Conservation (phyloP, 2,329 filamentous ascomycete genomes). For the Epichloe sp. region DNA sequence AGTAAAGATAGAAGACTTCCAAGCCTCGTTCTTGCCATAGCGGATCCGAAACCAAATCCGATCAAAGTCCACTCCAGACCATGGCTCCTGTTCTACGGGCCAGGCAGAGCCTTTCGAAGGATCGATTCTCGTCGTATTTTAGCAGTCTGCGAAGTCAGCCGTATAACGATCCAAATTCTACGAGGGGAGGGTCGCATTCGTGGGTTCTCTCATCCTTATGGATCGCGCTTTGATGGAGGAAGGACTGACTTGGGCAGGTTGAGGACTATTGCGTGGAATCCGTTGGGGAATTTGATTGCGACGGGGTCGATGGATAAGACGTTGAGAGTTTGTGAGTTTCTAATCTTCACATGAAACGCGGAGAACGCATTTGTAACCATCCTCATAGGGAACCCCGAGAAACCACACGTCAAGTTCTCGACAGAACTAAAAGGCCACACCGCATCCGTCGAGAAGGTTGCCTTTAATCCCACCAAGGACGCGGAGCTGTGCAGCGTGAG, state of each 20-base stretch:
- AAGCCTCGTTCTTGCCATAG: too few species aligned
- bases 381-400: conserved; percentile 58
- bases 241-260: conserved; percentile 35
- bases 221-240: background rate
- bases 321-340: conserved; percentile 51
- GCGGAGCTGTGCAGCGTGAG: conserved; percentile 65
- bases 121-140: conserved; percentile 56
- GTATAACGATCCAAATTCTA: conserved; percentile 49
- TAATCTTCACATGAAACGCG: background rate
- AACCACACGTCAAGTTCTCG: conserved; percentile 57
- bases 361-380: background rate
- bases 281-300: conserved; percentile 68
- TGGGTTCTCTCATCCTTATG: conserved; percentile 21
- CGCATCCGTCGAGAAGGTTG: conserved; percentile 58
- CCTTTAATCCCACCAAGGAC: conserved; percentile 66
- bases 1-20: too few species aligned
- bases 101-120: conserved; percentile 50
- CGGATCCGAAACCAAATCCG: background rate
- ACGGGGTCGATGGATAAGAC: conserved; percentile 62
- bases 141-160: conserved; percentile 54
- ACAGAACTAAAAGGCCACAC: conserved; percentile 61
- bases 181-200: conserved; percentile 46
- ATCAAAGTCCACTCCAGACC: background rate
- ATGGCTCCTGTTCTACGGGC: conserved; percentile 31
- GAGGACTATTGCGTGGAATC: conserved; percentile 79